Percentiles rank a stretch among this genome's conserved stretches.
Conservation (phyloP, 768 basidiomycete genomes). For the Leccinum subtestaceum region DNA sequence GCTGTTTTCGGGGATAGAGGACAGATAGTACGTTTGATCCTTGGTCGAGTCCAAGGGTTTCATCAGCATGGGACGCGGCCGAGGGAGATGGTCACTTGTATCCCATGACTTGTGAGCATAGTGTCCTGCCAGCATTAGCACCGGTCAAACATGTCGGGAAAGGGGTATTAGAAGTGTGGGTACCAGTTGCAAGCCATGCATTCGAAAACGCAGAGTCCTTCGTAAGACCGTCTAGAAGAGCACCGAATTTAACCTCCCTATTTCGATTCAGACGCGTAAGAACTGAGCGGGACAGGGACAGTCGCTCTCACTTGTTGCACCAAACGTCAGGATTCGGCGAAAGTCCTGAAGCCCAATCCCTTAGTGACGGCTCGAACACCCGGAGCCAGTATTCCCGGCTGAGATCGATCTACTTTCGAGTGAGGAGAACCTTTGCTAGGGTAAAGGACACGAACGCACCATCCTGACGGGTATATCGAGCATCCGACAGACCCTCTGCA, state of each 20-base stretch:
- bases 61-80: constrained; percentile 49
- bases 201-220: constrained; percentile 29
- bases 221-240: constrained; percentile 64
- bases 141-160: background rate
- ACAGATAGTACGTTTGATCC: constrained; percentile 92
- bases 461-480: constrained; percentile 72
- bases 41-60: constrained; percentile 60
- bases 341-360: constrained; percentile 69
- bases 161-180: background rate
- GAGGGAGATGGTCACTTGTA: background rate
- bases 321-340: constrained; percentile 94
- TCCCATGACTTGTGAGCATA: constrained; percentile 74
- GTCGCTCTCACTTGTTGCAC: constrained; percentile 69
- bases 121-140: constrained; percentile 55
- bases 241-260: constrained; percentile 92
- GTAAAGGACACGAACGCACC: constrained; percentile 37
- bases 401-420: constrained; percentile 66
- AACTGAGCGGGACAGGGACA: background rate
- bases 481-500: constrained; percentile 71
- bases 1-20: constrained; percentile 66
- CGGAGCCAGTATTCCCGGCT: constrained; percentile 86
- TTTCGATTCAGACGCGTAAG: background rate
- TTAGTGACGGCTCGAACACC: constrained; percentile 86
- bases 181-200: constrained; percentile 83
- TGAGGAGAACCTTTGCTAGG: constrained; percentile 4